phyloP scores from a whole-genome alignment of 768 basidiomycete genomes.

The Tylopilus vinaceipallidus region DNA sequence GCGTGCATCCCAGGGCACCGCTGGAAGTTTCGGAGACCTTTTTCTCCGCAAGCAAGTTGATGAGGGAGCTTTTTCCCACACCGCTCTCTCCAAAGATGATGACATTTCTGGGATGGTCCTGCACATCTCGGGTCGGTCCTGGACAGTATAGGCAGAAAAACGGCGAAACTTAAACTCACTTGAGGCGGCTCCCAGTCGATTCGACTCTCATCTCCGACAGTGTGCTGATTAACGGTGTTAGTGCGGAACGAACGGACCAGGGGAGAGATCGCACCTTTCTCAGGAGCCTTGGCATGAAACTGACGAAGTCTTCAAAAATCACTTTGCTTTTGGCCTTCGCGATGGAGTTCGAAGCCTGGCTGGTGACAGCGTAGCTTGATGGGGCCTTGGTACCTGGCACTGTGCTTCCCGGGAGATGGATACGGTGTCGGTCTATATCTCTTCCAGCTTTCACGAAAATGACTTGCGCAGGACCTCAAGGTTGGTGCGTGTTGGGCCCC shows the following conservation, averaged over 20 bases:
- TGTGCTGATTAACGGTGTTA: conserved; percentile 15
- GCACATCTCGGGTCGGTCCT: too few relatives aligned
- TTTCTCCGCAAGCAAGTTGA: conserved; percentile 38
- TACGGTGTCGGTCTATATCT: conserved; percentile 20
- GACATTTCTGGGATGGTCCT: conserved; percentile 31
- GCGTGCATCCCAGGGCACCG: conserved; percentile 36
- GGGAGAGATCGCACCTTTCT: conserved; percentile 14
- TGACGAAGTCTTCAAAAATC: background rate
- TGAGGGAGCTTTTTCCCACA: conserved; percentile 43
- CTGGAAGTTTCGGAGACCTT: conserved; percentile 31
- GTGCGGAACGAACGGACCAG: background rate
- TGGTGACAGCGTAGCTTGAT: background rate
- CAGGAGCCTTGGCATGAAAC: background rate
- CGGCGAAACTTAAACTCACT: too few relatives aligned
- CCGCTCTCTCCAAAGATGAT: conserved; percentile 44
- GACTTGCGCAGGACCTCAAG: conserved; percentile 10
- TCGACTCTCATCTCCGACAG: background rate
- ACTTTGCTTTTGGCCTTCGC: conserved; percentile 1
- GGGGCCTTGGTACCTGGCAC: conserved; percentile 4
- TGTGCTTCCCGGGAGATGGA: background rate
- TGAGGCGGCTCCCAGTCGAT: background rate
- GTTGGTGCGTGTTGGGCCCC: conserved; percentile 10
- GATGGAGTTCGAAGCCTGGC: background rate
- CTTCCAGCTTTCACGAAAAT: conserved; percentile 1
- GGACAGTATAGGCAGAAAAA: too few relatives aligned